Evolutionary conservation across 2,329 filamentous ascomycete species (phyloP), one percentile per base, ranked within the genome.

Genomic region (Ophiostoma fasciatum): DNA sequence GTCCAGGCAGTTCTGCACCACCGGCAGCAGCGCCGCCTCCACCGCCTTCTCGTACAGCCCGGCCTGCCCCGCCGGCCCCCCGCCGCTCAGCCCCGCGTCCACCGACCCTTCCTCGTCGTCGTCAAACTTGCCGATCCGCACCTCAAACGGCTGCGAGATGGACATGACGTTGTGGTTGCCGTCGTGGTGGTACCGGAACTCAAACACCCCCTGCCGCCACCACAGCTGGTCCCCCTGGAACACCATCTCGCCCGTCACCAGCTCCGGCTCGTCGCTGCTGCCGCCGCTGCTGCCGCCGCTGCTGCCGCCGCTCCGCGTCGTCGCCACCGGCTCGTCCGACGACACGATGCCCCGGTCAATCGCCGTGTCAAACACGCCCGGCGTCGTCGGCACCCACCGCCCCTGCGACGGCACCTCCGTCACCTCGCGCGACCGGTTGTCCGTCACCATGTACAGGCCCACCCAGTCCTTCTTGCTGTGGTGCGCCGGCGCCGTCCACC

Each of bases 131-230:
- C 71, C 66, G 44, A 96, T 84, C 31, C 77, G 74, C 38, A 96
- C 79, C 56, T 94, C 88, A 49, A 98, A 98, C 0, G 90, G 87
- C 46, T 84, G 72, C 5, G 87, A 94, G 42, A 96, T 82, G 14
- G 84, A 75, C 82, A 98, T 90, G 51, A 93, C 87, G 46, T 81
- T 83, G 59, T 98, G 85, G 49, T 80, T 81, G 38, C 85, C 85
- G 47, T 83, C 78, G 57, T 98, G 90, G 58, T 98, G 90, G 59
- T 94, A 94, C 28, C 90, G 77, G 63, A 98, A 92, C 52, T 98
- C 90, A 51, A 94, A 98, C 4, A 92, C 82, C 37, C 90, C 90
- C 42, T 88, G 82, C 0, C 82, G 93, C 90, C 90, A 98, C 78
- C 84, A 98, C 3, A 94, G 69, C 59, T 93, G 94, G 60, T 96